Base-by-base conservation (phyloP, 371 early-diverging fungal genomes). In the Zancudomyces culisetae region DNA sequence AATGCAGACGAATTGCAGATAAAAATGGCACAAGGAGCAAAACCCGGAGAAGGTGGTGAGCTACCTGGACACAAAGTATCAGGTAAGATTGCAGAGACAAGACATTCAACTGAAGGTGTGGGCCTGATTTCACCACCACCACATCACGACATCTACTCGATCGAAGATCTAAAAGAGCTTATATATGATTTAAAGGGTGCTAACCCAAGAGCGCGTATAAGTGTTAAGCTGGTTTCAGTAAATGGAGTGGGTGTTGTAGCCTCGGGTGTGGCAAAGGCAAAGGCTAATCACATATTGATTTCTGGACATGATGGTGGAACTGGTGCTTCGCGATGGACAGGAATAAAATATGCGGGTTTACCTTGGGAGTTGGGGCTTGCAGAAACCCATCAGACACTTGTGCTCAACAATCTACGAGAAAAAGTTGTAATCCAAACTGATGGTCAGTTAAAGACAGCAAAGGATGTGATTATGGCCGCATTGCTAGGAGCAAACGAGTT, bases 11-110 rank as follows among this genome's bases (percentile, higher is more conserved):
- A 94, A 68, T 71, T 96, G 21, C 94, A 96, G 61, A 96, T 96
- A 76, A 96, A 96, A 75, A 88, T 96, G 86, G 97, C 94, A 15
- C 94, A 96, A 66, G 97, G 97, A 47, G 97, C 97, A 45, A 96
- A 94, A 71, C 92, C 97, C 24, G 97, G 97, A 50, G 93, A 96
- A 72, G 94, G 88, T 51, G 90, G 88, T 64, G 76, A 78, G 65
- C 63, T 79, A 49, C 71, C 72, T 35, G 93, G 96, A 42, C 69
- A 77, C 63, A 95, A 95, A 69, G 92, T 95, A 12, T 75, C 80
- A 13, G 78, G 80, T 43, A 82, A 81, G 51, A 93, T 95, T 60
- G 96, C 90, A 27, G 74, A 75, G 55, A 91, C 94, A 15, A 78
- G 97, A 54, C 89, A 96, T 62, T 85, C 92, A 8, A 92, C 91